phyloP scores from a whole-genome alignment of 495 filamentous ascomycete species.

The Trichoderma asperelloides region DNA sequence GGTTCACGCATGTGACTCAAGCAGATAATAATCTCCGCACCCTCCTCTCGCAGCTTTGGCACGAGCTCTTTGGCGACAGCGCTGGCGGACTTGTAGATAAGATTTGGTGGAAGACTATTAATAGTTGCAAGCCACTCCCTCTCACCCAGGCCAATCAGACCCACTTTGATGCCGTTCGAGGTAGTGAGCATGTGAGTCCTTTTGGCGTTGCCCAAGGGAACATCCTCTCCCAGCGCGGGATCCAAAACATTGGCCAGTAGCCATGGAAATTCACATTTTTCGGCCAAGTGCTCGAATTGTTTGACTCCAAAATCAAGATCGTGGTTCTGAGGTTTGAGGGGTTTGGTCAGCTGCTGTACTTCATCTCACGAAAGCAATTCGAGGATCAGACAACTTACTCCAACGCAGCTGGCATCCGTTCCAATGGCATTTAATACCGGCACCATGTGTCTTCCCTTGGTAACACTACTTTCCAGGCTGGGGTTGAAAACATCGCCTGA shows the following conservation, averaged over 20 bases:
- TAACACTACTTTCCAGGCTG: constrained; percentile 74
- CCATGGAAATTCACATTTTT: constrained; percentile 80
- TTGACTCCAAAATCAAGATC: constrained; percentile 88
- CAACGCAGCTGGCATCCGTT: constrained; percentile 69
- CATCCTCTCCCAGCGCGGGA: constrained; percentile 59
- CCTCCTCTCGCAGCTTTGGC: constrained; percentile 59
- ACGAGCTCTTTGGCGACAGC: constrained; percentile 61
- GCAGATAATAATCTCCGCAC: constrained; percentile 71
- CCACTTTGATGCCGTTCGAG: constrained; percentile 78
- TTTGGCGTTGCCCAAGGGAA: constrained; percentile 60
- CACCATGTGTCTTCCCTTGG: constrained; percentile 84
- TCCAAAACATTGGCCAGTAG: constrained; percentile 78
- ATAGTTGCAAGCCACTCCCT: constrained; percentile 71
- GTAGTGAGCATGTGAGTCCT: constrained; percentile 63
- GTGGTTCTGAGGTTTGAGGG: constrained; percentile 50
- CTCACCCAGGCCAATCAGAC: constrained; percentile 77
- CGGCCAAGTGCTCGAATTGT: constrained; percentile 63
- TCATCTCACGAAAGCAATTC: neutral
- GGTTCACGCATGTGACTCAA: constrained; percentile 82
- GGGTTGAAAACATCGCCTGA: constrained; percentile 92
- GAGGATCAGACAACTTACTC: constrained; percentile 42
- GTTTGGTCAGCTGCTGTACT: neutral
- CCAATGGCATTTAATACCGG: constrained; percentile 71
- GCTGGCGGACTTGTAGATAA: constrained; percentile 60
- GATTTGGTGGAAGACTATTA: constrained; percentile 63